phyloP scores from a whole-genome alignment of 2,329 filamentous ascomycete species.

The Furcasterigmium furcatum region DNA sequence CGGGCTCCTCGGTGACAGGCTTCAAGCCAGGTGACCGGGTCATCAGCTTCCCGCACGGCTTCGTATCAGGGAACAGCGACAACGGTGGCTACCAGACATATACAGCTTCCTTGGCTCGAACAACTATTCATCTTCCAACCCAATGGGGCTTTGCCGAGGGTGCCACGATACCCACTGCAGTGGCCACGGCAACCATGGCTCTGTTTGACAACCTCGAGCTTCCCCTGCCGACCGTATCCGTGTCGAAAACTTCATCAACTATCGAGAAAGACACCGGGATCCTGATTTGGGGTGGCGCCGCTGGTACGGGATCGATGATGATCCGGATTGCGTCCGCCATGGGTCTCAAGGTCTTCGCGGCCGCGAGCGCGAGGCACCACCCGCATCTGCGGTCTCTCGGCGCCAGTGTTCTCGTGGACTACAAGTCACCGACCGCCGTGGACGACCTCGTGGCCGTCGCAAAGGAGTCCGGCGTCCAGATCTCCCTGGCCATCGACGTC shows the following conservation, averaged over 20 bases:
- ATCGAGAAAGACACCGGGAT: no score
- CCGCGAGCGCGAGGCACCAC: slow-evolving; percentile 12
- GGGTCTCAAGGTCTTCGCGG: slow-evolving; percentile 11
- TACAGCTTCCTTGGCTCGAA: background rate
- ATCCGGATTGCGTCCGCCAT: slow-evolving; percentile 12
- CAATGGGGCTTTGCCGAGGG: background rate
- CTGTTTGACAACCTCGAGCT: slow-evolving; percentile 3
- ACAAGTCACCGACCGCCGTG: slow-evolving; percentile 3
- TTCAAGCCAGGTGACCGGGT: slow-evolving; percentile 21
- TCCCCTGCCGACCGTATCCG: background rate
- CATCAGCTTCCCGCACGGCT: slow-evolving; percentile 4
- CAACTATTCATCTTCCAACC: background rate
- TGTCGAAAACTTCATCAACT: no score
- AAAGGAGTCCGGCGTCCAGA: background rate
- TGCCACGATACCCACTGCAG: slow-evolving; percentile 1
- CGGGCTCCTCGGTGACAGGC: slow-evolving; percentile 15
- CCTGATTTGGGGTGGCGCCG: slow-evolving; percentile 10
- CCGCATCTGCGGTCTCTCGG: slow-evolving; percentile 9
- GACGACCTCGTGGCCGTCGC: slow-evolving; percentile 3
- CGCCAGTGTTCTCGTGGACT: slow-evolving; percentile 12
- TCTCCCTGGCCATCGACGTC: slow-evolving; percentile 8
- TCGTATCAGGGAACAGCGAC: background rate
- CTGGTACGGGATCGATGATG: slow-evolving; percentile 8
- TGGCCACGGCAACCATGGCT: slow-evolving; percentile 4
- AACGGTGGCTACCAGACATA: slow-evolving; percentile 5